Evolutionary conservation across 2,329 filamentous ascomycete genomes (phyloP).

Genomic region (Stachybotrys echinatus): DNA sequence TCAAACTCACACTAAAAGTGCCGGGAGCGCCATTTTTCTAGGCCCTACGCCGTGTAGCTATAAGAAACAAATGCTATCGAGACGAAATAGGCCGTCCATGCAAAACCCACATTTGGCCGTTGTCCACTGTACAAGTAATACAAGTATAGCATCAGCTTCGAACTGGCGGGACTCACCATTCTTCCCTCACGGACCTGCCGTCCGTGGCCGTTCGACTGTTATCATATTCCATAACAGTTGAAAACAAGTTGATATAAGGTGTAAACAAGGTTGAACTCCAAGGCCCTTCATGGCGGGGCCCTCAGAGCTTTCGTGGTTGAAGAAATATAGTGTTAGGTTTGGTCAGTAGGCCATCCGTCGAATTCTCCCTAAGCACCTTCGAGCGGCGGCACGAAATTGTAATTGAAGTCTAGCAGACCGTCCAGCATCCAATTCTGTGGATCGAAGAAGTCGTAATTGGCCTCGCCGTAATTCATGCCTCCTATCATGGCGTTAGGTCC

Average conservation of each 20-base stretch:
- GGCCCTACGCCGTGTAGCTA: not conserved
- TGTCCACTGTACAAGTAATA: not conserved
- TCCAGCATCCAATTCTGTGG: conserved; percentile 93
- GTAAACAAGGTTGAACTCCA: too few species aligned
- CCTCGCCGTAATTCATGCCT: conserved; percentile 55
- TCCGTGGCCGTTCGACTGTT: not conserved
- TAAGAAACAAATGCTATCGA: not conserved
- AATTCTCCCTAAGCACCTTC: conserved; percentile 39
- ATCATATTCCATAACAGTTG: too few species aligned
- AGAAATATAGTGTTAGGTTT: too few species aligned
- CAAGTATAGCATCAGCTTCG: not conserved
- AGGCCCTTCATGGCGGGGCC: too few species aligned
- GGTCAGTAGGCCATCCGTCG: too few species aligned
- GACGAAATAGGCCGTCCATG: not conserved
- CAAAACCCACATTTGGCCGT: too few species aligned
- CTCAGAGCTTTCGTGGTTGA: too few species aligned
- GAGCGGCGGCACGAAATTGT: conserved; percentile 51
- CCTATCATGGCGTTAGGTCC: conserved; percentile 42
- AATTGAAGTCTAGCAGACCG: conserved; percentile 75
- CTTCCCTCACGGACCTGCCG: not conserved
- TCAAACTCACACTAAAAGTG: not conserved
- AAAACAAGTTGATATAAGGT: too few species aligned
- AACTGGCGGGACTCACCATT: not conserved
- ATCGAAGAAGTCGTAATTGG: conserved; percentile 84
- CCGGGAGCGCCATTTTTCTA: not conserved